phyloP scores from a whole-genome alignment of 78 protist genomes.

The Protostelium mycophagum region DNA sequence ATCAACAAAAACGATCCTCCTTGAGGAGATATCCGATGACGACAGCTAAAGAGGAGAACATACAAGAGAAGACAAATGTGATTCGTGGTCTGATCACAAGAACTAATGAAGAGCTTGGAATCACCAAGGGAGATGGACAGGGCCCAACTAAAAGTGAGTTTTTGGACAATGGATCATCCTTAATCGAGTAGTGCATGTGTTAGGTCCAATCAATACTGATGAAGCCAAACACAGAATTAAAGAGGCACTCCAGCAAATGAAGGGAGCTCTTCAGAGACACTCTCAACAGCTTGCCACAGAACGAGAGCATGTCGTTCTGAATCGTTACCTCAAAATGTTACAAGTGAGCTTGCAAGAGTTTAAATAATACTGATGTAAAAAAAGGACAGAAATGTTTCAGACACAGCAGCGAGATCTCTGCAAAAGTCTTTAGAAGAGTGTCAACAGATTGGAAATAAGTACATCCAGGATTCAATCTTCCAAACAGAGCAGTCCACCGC shows the following conservation, averaged over 20 bases:
- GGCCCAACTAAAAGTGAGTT: background rate
- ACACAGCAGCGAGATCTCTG: background rate
- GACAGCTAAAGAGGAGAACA: background rate
- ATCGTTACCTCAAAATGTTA: background rate
- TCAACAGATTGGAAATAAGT: background rate
- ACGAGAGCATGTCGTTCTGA: background rate
- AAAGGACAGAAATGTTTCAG: background rate
- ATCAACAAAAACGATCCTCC: no score
- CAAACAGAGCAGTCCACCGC: background rate
- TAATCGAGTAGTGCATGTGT: background rate
- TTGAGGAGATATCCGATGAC: no score
- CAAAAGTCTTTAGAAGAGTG: background rate
- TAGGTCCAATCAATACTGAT: background rate
- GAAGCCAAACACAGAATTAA: background rate
- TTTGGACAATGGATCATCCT: background rate
- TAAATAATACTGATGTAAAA: no score
- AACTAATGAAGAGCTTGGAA: background rate
- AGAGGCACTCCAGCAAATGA: background rate
- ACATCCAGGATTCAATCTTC: background rate
- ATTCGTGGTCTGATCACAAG: background rate
- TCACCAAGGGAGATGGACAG: background rate
- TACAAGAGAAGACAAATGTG: background rate
- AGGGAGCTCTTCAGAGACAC: background rate
- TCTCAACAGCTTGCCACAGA: background rate
- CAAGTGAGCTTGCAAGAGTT: no score